Conservation (phyloP, 495 filamentous ascomycete species). For the Monascus purpureus region DNA sequence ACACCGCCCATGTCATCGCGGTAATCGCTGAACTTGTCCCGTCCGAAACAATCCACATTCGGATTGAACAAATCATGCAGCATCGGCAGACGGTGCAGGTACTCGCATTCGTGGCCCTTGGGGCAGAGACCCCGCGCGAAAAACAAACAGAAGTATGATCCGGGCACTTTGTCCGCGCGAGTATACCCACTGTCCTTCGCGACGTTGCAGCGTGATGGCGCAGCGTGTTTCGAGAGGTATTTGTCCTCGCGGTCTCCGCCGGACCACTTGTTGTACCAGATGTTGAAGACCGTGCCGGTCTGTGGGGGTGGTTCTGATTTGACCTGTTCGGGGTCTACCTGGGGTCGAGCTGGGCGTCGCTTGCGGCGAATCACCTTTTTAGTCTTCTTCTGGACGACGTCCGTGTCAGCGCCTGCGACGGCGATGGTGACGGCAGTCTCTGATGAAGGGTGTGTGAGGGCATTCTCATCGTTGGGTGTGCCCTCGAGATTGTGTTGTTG, state of each 20-base stretch:
- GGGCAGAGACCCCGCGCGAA: conserved; percentile 68
- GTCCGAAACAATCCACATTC: conserved; percentile 87
- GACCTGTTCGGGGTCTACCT: conserved; percentile 75
- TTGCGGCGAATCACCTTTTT: conserved; percentile 41
- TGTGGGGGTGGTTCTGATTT: conserved; percentile 72
- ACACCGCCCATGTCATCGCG: conserved; percentile 95
- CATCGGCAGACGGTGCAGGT: conserved; percentile 74
- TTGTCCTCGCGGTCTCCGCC: conserved; percentile 91
- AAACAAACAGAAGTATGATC: conserved; percentile 83
- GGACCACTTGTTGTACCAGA: conserved; percentile 90
- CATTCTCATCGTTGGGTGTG: conserved; percentile 9
- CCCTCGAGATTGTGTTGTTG: neutral
- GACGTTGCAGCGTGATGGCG: conserved; percentile 68
- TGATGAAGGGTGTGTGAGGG: conserved; percentile 5
- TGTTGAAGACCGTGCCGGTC: conserved; percentile 87
- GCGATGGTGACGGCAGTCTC: conserved; percentile 11
- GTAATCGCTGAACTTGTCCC: conserved; percentile 78
- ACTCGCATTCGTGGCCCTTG: conserved; percentile 83
- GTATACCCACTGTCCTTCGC: conserved; percentile 78
- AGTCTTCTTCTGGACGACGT: conserved; percentile 28
- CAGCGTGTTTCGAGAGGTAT: conserved; percentile 61
- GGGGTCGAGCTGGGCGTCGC: conserved; percentile 41
- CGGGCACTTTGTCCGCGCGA: conserved; percentile 62
- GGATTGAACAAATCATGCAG: conserved; percentile 76
- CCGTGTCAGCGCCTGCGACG: conserved; percentile 7